Conservation (phyloP, 495 filamentous ascomycete species). For the Chaetomium tenue region DNA sequence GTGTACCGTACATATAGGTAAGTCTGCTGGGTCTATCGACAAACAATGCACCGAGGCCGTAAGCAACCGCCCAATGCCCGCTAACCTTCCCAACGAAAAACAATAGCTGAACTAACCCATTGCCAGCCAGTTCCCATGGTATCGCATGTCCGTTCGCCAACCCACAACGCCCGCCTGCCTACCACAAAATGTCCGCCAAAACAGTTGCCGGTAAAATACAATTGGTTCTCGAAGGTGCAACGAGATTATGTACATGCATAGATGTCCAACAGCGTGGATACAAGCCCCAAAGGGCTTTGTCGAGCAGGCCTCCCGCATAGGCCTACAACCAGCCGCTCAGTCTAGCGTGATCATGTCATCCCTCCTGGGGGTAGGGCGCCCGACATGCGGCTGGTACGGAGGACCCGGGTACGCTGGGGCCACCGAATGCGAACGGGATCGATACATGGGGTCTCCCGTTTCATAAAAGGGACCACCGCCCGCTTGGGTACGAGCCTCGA, state of each 20-base stretch:
- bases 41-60: not conserved
- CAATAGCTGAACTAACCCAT: constrained; percentile 5
- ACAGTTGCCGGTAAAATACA: not conserved
- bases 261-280: not conserved
- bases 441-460: not conserved
- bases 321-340: not conserved
- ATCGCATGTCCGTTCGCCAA: not conserved
- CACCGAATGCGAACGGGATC: constrained; percentile 15
- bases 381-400: constrained; percentile 2
- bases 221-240: not conserved
- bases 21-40: not conserved
- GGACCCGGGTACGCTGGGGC: constrained; percentile 9
- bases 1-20: constrained; percentile 6
- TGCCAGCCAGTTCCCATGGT: not conserved
- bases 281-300: not conserved
- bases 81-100: constrained; percentile 18
- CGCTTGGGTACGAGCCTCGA: not conserved
- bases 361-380: constrained; percentile 1
- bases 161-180: not conserved
- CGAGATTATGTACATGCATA: not conserved
- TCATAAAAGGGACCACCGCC: not conserved
- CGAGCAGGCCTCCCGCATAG: not conserved
- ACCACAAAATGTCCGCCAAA: not conserved
- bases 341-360: constrained; percentile 21
- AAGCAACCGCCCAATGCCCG: constrained; percentile 12